Percentiles rank a stretch among this genome's conserved stretches.
These are phyloP conservation scores for Penicillium psychrosexuale DNA, from an alignment of 2,329 filamentous ascomycete species.

Conservation along the genomic window DNA sequence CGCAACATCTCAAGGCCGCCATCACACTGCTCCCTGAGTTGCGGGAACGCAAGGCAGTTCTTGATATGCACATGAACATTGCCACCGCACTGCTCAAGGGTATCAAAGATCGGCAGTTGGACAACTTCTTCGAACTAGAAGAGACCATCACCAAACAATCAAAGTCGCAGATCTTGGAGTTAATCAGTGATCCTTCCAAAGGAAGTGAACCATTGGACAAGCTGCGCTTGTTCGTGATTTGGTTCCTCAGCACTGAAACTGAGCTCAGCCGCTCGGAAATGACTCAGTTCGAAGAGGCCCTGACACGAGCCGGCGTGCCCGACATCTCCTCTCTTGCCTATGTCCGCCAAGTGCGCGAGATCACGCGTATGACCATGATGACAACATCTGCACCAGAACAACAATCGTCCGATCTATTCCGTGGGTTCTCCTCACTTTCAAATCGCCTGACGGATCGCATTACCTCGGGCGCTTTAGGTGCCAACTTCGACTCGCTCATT, in stretches of 20 bases:
- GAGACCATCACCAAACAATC: conserved; percentile 89
- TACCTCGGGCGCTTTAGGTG: conserved; percentile 80
- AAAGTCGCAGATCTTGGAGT: conserved; percentile 81
- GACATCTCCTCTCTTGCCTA: conserved; percentile 79
- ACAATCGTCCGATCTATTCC: conserved; percentile 70
- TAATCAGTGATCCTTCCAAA: conserved; percentile 76
- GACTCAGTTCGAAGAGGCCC: conserved; percentile 78
- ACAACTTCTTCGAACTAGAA: conserved; percentile 94
- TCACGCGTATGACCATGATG: conserved; percentile 97
- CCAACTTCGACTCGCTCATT: conserved; percentile 91
- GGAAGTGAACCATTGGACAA: conserved; percentile 85
- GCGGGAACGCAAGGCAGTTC: conserved; percentile 81
- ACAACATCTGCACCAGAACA: conserved; percentile 71
- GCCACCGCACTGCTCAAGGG: conserved; percentile 73
- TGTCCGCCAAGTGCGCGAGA: conserved; percentile 84
- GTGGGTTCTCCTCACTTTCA: conserved; percentile 87
- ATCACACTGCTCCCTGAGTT: conserved; percentile 91
- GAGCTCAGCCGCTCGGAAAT: conserved; percentile 80
- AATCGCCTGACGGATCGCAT: conserved; percentile 90
- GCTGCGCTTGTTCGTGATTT: conserved; percentile 90
- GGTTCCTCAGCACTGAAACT: conserved; percentile 91
- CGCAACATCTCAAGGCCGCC: conserved; percentile 91
- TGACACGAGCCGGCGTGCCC: conserved; percentile 67
- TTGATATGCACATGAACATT: conserved; percentile 99
- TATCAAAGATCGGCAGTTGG: conserved; percentile 91